Evolutionary conservation across 164 flowering plant species (phyloP), one percentile per base, ranked within the genome.

Genomic region (Aristolochia fimbriata): DNA sequence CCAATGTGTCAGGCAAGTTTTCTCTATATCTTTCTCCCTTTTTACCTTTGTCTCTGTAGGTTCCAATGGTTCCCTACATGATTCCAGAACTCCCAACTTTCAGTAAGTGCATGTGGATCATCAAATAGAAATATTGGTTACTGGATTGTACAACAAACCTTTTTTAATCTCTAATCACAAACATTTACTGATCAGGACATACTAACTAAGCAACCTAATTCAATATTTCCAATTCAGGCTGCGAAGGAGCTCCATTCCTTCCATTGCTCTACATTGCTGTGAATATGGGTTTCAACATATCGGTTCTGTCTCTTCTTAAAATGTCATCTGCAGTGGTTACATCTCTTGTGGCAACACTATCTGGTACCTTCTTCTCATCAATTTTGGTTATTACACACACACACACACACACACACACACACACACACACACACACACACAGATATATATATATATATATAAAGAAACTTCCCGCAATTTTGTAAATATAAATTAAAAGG

Each of bases 241-340:
- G 97, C 52, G 77, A 76, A 20, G 97, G 97, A 51, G 79, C 97
- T 57, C 97, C 94, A 12, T 61, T 79, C 50, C 74, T 91, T 47
- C 97, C 96, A 17, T 69, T 91, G 13, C 81, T 91, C 22, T 91
- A 80, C 71, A 74, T 88, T 60, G 21, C 63, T 21, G 62, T 73
- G 55, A 91, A 91, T 63, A 71, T 91, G 65, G 80, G 80, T 48
- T 88, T 91, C 77, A 88, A 88, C 76, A 84, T 88, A 67, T 78
- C 90, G 14, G 51, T 79, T 70, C 91, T 88, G 64, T 75, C 72
- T 70, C 76, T 88, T 14, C 74, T 91, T 21, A 88, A 83, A 66
- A 68, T 69, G 45, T 84, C 91, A 21, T 82, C 94, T 14, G 94
- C 94, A 0, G 86, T 88, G 65, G 80, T 85, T 67, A 62, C 97